phyloP scores from a whole-genome alignment of 768 basidiomycete species.

The Boletus reticuloceps region DNA sequence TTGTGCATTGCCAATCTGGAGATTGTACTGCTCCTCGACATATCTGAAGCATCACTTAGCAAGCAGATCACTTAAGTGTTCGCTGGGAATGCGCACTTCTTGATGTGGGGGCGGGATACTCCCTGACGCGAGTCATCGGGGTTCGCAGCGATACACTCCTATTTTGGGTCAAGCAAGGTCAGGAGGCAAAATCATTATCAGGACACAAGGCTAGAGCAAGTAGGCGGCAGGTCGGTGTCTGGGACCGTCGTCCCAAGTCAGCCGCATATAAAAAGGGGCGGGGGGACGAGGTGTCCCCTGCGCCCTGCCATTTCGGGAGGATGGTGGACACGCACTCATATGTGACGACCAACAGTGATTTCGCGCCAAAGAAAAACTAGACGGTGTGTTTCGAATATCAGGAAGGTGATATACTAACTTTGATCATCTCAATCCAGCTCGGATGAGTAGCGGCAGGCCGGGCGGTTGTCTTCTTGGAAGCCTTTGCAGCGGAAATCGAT shows the following conservation, averaged over 20 bases:
- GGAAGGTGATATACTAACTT: slow-evolving; percentile 44
- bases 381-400: slow-evolving; percentile 11
- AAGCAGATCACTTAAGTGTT: slow-evolving; percentile 8
- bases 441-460: slow-evolving; percentile 38
- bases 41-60: slow-evolving; percentile 48
- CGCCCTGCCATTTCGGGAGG: slow-evolving; percentile 39
- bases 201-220: slow-evolving; percentile 9
- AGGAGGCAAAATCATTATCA: slow-evolving; percentile 16
- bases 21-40: slow-evolving; percentile 79
- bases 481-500: slow-evolving; percentile 43
- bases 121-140: slow-evolving; percentile 77
- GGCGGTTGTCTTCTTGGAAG: slow-evolving; percentile 32
- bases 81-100: slow-evolving; percentile 62
- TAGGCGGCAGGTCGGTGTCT: background rate
- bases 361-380: slow-evolving; percentile 7
- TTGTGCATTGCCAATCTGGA: slow-evolving; percentile 79
- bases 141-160: slow-evolving; percentile 81
- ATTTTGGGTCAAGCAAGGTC: slow-evolving; percentile 22
- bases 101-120: slow-evolving; percentile 89
- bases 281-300: slow-evolving; percentile 30
- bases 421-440: slow-evolving; percentile 79
- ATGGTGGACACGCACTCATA: slow-evolving; percentile 8
- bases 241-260: slow-evolving; percentile 10
- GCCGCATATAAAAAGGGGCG: slow-evolving; percentile 7
- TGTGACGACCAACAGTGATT: slow-evolving; percentile 2